Base-by-base conservation (phyloP, 2,329 filamentous ascomycete genomes). In the Diplodia sapinea region DNA sequence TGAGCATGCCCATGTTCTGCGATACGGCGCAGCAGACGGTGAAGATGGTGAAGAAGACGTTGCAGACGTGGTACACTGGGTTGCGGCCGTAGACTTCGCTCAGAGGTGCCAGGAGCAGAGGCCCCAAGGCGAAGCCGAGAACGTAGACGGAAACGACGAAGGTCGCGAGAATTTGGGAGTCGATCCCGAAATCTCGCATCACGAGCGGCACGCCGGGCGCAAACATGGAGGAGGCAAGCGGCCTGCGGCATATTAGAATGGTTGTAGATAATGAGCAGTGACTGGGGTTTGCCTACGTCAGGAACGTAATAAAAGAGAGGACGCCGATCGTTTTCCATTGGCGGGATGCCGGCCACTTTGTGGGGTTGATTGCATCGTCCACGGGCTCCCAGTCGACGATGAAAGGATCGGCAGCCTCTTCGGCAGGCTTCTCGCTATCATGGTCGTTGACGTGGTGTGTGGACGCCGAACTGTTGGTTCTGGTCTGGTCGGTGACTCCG, bases 241-340 rank as follows among this genome's bases (percentile, higher is more conserved):
- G 72, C 3, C 72, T 74, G 15, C 63, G 26, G 56, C 51, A 17
- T 59, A 38, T 47, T 23, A 33, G 33, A 26, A 38, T 15, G n/a
- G 13, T 7, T 11, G 17, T 33, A 9, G 11, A 20, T 7, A 2
- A 23, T 49, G 51, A 4, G 15, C 5, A 31, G 13, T n/a, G 26
- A 7, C 26, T 17, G 17, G 26, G 54, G 38, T 43, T 23, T 64
- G 56, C 72, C 49, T 71, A 76, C 74, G 75, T 74, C 7, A 77
- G 69, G 69, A 78, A 76, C 15, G 74, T 74, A 26, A 73, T 71
- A 23, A 72, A 72, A 20, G 74, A 74, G 3, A 77, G 70, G 13
- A 77, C 71, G 26, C 70, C 71, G 23, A 77, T 71, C 51, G 74
- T 75, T 56, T 70, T 71, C 75, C 76, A 77, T 67, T 76, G 76